Evolutionary conservation across 2,329 filamentous ascomycete species (phyloP).

Genomic region (Arthrobotrys musiformis): DNA sequence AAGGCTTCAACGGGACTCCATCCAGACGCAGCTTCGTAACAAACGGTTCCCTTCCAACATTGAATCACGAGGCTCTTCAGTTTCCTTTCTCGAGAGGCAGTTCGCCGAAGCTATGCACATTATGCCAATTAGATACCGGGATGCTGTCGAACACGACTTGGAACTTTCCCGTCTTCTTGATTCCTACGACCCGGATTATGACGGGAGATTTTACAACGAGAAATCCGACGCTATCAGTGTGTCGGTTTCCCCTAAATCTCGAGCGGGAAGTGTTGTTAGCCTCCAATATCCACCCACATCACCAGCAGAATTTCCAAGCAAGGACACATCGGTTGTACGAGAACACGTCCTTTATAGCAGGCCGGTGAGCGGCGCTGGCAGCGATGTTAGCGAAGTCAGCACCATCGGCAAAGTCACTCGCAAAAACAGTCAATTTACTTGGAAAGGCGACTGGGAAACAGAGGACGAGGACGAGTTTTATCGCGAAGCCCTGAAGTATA

Average conservation of each 20-base stretch:
- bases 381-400: constrained; percentile 50
- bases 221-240: constrained; percentile 48
- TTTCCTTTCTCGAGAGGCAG: constrained; percentile 45
- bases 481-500: constrained; percentile 47
- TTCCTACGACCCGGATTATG: constrained; percentile 52
- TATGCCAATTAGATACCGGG: constrained; percentile 48
- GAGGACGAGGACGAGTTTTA: constrained; percentile 53
- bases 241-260: constrained; percentile 48
- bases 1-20: constrained; percentile 25
- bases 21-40: constrained; percentile 41
- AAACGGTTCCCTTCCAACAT: constrained; percentile 39
- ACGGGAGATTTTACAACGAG: constrained; percentile 42
- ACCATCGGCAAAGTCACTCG: constrained; percentile 52
- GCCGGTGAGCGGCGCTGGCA: constrained; percentile 38
- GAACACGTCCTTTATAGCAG: constrained; percentile 24
- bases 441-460: constrained; percentile 53
- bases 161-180: constrained; percentile 45
- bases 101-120: constrained; percentile 55
- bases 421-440: constrained; percentile 50
- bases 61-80: constrained; percentile 28
- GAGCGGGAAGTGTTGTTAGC: constrained; percentile 41
- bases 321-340: constrained; percentile 22
- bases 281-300: constrained; percentile 34
- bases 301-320: constrained; percentile 33
- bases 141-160: constrained; percentile 34